A percentile compares a stretch with the other conserved stretches of the same genome.
Evolutionary conservation across 176 grass and related monocot genomes (phyloP).

Genomic region (Eleusine indica): DNA sequence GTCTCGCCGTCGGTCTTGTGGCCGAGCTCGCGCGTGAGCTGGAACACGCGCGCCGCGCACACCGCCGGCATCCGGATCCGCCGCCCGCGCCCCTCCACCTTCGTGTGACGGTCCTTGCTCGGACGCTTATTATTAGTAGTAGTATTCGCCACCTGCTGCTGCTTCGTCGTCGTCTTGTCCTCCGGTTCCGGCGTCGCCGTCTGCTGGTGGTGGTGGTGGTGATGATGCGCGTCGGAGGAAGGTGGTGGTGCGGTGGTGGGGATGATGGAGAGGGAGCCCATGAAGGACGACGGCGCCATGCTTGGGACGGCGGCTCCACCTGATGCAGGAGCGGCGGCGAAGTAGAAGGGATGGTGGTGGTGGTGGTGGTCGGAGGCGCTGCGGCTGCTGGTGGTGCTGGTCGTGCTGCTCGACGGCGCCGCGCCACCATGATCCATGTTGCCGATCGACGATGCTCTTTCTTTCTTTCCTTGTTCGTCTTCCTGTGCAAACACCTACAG

Average conservation of each 20-base stretch:
- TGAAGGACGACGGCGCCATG: slow-evolving; percentile 43
- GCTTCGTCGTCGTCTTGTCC: too few relatives aligned
- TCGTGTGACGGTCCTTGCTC: slow-evolving; percentile 92
- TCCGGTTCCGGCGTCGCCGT: slow-evolving; percentile 21
- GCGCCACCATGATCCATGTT: slow-evolving; percentile 50
- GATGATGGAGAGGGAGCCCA: slow-evolving; percentile 63
- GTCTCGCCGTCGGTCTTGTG: slow-evolving; percentile 99
- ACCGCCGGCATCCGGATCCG: slow-evolving; percentile 98
- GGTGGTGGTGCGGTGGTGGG: not conserved
- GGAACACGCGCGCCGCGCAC: slow-evolving; percentile 94
- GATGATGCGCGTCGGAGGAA: too few relatives aligned
- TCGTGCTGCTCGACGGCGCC: slow-evolving; percentile 76
- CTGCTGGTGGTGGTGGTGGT: not conserved
- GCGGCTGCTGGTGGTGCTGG: slow-evolving; percentile 84
- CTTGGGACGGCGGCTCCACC: too few relatives aligned
- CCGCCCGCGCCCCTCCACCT: slow-evolving; percentile 89
- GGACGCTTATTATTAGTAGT: slow-evolving; percentile 59
- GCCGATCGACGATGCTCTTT: not conserved
- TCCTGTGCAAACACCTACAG: too few relatives aligned
- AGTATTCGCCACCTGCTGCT: too few relatives aligned
- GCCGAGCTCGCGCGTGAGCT: slow-evolving; percentile 95
- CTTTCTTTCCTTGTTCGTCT: too few relatives aligned
- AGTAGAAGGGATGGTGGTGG: slow-evolving; percentile 70
- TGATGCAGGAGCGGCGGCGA: slow-evolving; percentile 9
- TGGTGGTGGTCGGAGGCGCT: slow-evolving; percentile 76